phyloP scores from a whole-genome alignment of 2,329 filamentous ascomycete species.

The Penicillium sp. region DNA sequence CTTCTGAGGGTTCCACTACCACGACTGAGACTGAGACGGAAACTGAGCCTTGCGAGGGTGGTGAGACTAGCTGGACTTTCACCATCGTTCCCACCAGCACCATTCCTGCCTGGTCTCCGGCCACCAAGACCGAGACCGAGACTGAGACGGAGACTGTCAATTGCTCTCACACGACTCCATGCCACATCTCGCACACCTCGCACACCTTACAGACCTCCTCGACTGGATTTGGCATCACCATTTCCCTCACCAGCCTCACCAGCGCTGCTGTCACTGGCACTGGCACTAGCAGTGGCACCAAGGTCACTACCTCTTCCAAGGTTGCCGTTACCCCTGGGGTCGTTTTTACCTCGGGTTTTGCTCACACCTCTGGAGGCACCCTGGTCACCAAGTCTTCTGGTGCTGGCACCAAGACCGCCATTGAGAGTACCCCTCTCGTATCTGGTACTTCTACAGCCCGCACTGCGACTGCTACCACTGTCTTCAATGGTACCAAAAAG shows the following conservation, averaged over 20 bases:
- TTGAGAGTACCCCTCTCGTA: background rate
- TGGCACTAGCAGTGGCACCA: too few relatives aligned
- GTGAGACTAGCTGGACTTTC: background rate
- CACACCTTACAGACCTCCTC: background rate
- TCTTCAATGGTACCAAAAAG: background rate
- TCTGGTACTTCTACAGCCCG: background rate
- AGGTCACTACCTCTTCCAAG: too few relatives aligned
- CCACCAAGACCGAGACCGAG: constrained; percentile 24
- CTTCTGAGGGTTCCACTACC: background rate
- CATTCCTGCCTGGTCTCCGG: too few relatives aligned
- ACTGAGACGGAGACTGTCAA: constrained; percentile 15
- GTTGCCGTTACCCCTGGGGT: background rate
- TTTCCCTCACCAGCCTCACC: background rate
- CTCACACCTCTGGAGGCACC: constrained; percentile 1
- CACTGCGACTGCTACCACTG: background rate
- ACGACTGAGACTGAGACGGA: background rate
- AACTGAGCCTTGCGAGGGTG: background rate
- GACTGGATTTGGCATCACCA: background rate
- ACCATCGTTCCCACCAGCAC: background rate
- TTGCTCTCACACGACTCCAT: background rate
- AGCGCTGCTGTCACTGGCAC: background rate
- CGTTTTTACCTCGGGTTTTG: background rate
- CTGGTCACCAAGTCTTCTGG: background rate
- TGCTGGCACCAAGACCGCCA: background rate
- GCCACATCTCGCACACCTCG: background rate